Base-by-base conservation (phyloP, 306 rosid species). In the Quercus glauca region DNA sequence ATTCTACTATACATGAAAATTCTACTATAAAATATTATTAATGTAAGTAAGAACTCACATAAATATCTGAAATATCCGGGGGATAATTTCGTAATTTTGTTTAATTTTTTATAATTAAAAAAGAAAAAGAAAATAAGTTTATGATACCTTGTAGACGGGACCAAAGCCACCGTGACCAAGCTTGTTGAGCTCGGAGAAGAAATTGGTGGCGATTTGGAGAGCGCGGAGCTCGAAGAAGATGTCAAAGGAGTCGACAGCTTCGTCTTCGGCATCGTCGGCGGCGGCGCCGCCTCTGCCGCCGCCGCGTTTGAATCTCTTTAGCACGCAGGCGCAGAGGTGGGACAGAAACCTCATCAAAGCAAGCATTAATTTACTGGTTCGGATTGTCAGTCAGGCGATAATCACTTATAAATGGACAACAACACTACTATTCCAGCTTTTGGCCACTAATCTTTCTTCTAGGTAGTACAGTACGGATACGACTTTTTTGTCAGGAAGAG, bases 131-230 rank as follows among this genome's bases (percentile, higher is more conserved):
- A 6, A 37, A 7, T 1, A 6, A 37, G 45, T 41, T 7, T 41
- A 8, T 2, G 45, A 35, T 43, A 94, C 98, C 98, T 89, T 93
- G 86, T 78, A 93, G 25, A 93, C 98, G 5, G 97, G 96, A 6
- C 98, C 98, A 73, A 94, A 94, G n/a, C 98, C 98, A 7, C 98
- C 98, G 68, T 90, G 97, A 21, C 98, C 98, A 56, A 94, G 93
- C 71, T 88, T 86, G 76, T 94, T 94, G 49, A 82, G 71, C 5
- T 84, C 86, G 69, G 94, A 88, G 89, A 94, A 94, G 85, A 85
- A 89, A 75, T 87, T 83, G 68, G 98, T 92, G 43, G 98, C 98
- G 41, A 89, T 81, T 67, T 94, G 92, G 53, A 94, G 88, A 60
- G 91, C 10, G 6, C 76, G 85, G 75, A 94, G 90, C 7, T 77